Conservation (phyloP, 1,139 yeast genomes). For the Magnusiomyces suaveolens region DNA sequence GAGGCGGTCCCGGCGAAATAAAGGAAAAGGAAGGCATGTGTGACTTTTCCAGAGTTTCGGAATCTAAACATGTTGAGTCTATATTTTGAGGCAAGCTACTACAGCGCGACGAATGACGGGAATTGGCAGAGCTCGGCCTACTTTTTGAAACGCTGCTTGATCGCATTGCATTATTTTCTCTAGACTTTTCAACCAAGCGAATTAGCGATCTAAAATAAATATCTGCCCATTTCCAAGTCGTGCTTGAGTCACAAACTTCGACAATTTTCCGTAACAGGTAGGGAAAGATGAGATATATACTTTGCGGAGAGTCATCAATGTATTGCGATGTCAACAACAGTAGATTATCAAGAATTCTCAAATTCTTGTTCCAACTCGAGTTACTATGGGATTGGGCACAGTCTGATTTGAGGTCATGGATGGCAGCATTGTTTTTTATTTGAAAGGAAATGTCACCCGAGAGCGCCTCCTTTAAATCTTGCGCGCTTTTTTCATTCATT, state of each 20-base stretch:
- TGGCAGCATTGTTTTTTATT: not conserved
- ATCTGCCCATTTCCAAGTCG: conserved; percentile 14
- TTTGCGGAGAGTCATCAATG: conserved; percentile 7
- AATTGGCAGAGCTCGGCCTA: not conserved
- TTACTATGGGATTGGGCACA: not conserved
- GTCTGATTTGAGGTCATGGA: not conserved
- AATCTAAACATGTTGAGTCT: no score
- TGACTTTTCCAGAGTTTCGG: no score
- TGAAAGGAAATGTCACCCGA: not conserved
- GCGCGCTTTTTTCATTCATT: not conserved
- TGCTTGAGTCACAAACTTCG: conserved; percentile 9
- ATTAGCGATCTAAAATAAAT: conserved; percentile 11
- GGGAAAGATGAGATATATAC: conserved; percentile 9
- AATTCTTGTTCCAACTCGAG: conserved; percentile 2
- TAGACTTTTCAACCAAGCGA: conserved; percentile 8
- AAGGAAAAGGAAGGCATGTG: not conserved
- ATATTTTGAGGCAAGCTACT: no score
- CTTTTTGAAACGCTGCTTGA: not conserved
- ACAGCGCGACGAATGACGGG: not conserved
- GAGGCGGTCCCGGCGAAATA: not conserved
- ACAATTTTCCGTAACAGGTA: conserved; percentile 9
- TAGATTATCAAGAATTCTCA: conserved; percentile 11
- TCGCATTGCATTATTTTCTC: not conserved
- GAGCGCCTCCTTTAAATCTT: not conserved
- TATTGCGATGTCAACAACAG: conserved; percentile 10